Evolutionary conservation across 2,329 filamentous ascomycete genomes (phyloP), one percentile per base, ranked within the genome.

Genomic region (Drechslerella coelobrocha): DNA sequence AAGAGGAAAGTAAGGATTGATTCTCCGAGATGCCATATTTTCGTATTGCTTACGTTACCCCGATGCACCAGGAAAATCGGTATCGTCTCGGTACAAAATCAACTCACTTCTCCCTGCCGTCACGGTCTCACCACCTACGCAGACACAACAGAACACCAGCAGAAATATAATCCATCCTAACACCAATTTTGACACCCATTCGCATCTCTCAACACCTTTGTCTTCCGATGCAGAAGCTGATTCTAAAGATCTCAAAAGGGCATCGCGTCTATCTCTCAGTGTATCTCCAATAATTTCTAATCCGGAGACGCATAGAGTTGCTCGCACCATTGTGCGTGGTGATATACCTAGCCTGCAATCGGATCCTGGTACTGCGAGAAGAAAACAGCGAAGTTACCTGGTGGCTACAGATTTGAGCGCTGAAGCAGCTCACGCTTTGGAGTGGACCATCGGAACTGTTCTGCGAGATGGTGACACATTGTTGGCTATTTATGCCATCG

Each of bases 371-470:
- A 89, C 91, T 10, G 90, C 91, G 56, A 84, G 90, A 53, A 86
- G 90, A 53, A 86, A 90, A 57, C 85, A 93, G 71, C 86, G 94
- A 57, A 95, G 94, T 76, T 99, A 97, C 77, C 82, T 99, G 14
- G 92, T 97, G n/a, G 93, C 94, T 2, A 97, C 91, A 0, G 94
- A 99, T 79, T 81, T 97, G 2, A 97, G 92, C 75, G 90, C 94
- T 37, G 94, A 99, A 80, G 92, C 93, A 2, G 90, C 91, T 5
- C 95, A 97, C 78, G 94, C 94, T 0, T 83, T 99, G 29, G 94
- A 99, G 78, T 99, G 94, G 94, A 94, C 93, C 0, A 92, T 99
- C 61, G 94, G 94, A 6, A 97, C 93, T 0, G 92, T 97, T 4
- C 83, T 99, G 27, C 86, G 94, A 52, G 92, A 97, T 75, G 94